These are phyloP conservation scores for Monosporozyma solicola DNA, from an alignment of 805 yeast genomes.

Conservation along the genomic window DNA sequence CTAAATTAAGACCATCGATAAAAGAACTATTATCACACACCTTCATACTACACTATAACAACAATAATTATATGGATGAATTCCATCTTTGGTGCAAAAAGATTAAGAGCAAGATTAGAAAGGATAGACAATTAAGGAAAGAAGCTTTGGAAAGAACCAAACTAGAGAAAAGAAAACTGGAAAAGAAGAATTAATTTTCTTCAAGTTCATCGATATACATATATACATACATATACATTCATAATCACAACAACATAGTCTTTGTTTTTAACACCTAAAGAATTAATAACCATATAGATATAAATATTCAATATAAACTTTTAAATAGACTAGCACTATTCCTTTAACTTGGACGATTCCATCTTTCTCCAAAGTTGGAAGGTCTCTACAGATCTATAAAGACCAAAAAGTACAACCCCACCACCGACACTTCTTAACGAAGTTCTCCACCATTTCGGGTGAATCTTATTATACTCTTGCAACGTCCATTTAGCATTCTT, in stretches of 20 bases:
- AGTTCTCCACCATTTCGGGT: slow-evolving; percentile 57
- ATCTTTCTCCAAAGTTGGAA: slow-evolving; percentile 4
- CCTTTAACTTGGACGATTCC: not conserved
- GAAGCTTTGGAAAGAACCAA: slow-evolving; percentile 26
- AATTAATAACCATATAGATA: too few species aligned
- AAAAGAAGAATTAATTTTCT: slow-evolving; percentile 4
- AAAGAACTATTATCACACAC: slow-evolving; percentile 47
- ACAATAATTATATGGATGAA: slow-evolving; percentile 21
- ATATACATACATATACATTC: not conserved
- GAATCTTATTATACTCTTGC: slow-evolving; percentile 29
- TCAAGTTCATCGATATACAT: not conserved
- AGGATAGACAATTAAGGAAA: slow-evolving; percentile 25
- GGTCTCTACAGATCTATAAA: slow-evolving; percentile 50
- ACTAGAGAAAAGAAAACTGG: slow-evolving; percentile 22
- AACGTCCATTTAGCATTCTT: slow-evolving; percentile 33
- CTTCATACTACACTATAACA: slow-evolving; percentile 29
- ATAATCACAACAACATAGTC: not conserved
- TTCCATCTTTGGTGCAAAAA: slow-evolving; percentile 37
- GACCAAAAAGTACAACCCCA: slow-evolving; percentile 46
- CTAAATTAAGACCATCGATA: slow-evolving; percentile 59
- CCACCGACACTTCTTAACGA: slow-evolving; percentile 47
- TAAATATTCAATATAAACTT: not conserved
- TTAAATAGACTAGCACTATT: not conserved
- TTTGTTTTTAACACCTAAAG: too few species aligned
- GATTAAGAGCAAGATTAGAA: slow-evolving; percentile 24